A percentile compares a stretch with the other conserved stretches of the same genome.
Conservation (phyloP, 108 stramenopile species). For the Skeletonema menzelii region DNA sequence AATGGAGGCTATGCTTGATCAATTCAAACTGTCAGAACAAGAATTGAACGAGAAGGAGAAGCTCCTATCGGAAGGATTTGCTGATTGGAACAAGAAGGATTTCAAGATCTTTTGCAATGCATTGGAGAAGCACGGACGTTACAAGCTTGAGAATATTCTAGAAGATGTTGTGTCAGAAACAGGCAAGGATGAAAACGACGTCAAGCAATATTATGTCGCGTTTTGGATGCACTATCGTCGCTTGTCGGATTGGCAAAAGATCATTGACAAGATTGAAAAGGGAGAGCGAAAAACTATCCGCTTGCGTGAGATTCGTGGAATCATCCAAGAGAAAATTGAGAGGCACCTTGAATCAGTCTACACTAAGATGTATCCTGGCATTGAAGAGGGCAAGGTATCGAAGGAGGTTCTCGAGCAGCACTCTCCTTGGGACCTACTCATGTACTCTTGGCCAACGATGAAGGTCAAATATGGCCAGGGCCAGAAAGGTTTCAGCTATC, state of each 20-base stretch:
- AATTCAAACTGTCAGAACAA: conserved; percentile 53
- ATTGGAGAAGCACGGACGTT: conserved; percentile 92
- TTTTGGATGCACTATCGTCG: conserved; percentile 89
- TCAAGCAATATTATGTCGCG: conserved; percentile 88
- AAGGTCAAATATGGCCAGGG: conserved; percentile 77
- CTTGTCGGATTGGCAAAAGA: conserved; percentile 83
- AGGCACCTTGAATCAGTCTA: conserved; percentile 91
- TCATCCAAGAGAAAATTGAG: conserved; percentile 94
- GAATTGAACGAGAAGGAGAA: conserved; percentile 64
- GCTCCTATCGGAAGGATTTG: conserved; percentile 88
- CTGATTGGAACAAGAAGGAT: conserved; percentile 93
- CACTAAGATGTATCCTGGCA: conserved; percentile 62
- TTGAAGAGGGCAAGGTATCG: conserved; percentile 26
- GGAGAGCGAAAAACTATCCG: conserved; percentile 90
- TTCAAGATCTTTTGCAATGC: conserved; percentile 89
- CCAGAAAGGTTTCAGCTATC: conserved; percentile 66
- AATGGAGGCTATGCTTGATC: conserved; percentile 61
- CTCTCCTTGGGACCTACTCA: conserved; percentile 65
- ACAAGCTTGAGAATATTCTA: conserved; percentile 71
- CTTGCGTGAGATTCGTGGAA: conserved; percentile 86
- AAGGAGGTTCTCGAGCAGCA: conserved; percentile 72
- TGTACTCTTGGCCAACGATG: conserved; percentile 85
- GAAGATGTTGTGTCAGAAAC: conserved; percentile 84
- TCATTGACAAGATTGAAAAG: conserved; percentile 87
- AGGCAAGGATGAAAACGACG: conserved; percentile 84